Evolutionary conservation across 1,139 yeast genomes (phyloP).

Genomic region (Ashbya aceris): DNA sequence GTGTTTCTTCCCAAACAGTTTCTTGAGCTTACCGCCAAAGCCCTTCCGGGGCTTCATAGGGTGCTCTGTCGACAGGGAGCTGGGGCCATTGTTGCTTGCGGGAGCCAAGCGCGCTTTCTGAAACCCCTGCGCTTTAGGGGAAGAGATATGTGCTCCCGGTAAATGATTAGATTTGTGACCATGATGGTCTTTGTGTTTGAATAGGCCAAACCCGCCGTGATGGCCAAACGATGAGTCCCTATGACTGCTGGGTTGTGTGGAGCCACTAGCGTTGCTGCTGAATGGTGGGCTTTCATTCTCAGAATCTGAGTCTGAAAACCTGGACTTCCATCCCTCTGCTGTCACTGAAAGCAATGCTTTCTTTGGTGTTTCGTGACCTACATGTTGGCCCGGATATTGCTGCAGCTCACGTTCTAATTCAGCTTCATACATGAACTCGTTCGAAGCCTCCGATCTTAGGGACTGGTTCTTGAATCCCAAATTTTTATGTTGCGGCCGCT

Average conservation of each 20-base stretch:
- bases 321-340: constrained; percentile 31
- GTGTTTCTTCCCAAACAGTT: constrained; percentile 44
- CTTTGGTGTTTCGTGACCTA: constrained; percentile 6
- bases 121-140: too few species aligned
- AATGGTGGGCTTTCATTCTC: constrained; percentile 32
- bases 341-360: constrained; percentile 3
- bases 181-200: constrained; percentile 7
- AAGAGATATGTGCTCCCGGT: too few species aligned
- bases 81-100: too few species aligned
- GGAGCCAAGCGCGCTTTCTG: too few species aligned
- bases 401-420: background rate
- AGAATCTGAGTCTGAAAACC: constrained; percentile 53
- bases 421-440: background rate
- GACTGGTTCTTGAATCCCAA: constrained; percentile 34
- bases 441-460: constrained; percentile 26
- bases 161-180: too few species aligned
- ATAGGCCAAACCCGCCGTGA: constrained; percentile 14
- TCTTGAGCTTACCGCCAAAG: constrained; percentile 39
- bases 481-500: constrained; percentile 24
- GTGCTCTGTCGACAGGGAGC: too few species aligned
- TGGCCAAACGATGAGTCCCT: constrained; percentile 7
- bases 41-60: background rate
- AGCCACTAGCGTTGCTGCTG: constrained; percentile 10
- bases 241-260: constrained; percentile 11
- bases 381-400: background rate